Conservation (phyloP, 2,329 filamentous ascomycete species). For the Aaosphaeria arxii region DNA sequence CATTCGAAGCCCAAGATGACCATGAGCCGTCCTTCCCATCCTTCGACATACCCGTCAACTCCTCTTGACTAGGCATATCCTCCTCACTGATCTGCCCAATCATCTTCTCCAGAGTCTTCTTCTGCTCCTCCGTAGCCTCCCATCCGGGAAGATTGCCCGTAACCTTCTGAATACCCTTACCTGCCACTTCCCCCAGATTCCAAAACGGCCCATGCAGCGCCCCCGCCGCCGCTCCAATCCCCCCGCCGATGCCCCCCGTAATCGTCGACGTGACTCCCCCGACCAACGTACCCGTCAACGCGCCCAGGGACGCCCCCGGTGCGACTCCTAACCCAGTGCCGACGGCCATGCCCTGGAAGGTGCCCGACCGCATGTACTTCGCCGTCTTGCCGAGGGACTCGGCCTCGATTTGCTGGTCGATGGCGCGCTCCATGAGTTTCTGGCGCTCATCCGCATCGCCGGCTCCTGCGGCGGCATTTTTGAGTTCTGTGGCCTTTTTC, state of each 20-base stretch:
- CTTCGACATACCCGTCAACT: neutral
- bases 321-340: slow-evolving; percentile 19
- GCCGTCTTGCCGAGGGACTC: slow-evolving; percentile 23
- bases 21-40: neutral
- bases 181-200: neutral
- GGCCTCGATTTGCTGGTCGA: slow-evolving; percentile 17
- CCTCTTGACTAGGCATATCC: neutral
- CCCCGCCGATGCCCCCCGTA: neutral
- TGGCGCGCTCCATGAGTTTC: slow-evolving; percentile 18
- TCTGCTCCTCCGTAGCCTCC: neutral
- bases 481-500: neutral
- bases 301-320: slow-evolving; percentile 15
- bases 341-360: slow-evolving; percentile 20
- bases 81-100: neutral
- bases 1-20: neutral
- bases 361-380: slow-evolving; percentile 19
- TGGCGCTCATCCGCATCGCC: slow-evolving; percentile 15
- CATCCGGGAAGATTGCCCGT: neutral
- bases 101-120: neutral
- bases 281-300: slow-evolving; percentile 17
- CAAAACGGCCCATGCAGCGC: neutral
- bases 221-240: neutral
- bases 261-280: slow-evolving; percentile 5
- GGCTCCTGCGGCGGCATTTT: slow-evolving; percentile 5
- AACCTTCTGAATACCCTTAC: neutral